These are phyloP conservation scores for Ceratocystis lukuohia DNA, from an alignment of 2,329 filamentous ascomycete species.

Conservation along the genomic window DNA sequence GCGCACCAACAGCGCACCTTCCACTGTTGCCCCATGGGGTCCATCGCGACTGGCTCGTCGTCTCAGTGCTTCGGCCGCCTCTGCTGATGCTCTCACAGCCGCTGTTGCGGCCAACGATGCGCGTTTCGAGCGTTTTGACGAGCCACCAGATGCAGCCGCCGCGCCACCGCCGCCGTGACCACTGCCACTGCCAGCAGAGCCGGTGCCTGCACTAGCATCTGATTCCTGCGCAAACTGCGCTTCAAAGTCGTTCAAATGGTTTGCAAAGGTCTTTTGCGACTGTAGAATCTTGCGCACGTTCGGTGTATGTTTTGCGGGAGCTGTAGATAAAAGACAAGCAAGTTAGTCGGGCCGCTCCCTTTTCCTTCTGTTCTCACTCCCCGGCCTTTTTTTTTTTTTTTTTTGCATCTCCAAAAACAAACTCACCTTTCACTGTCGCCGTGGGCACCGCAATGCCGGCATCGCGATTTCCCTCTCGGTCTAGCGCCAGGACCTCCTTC, in stretches of 20 bases:
- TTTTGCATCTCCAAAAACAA: background rate
- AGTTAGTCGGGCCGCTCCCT: background rate
- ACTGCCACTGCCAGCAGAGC: background rate
- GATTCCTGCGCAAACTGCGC: constrained; percentile 39
- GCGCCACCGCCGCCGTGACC: background rate
- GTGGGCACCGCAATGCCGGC: constrained; percentile 55
- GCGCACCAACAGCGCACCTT: background rate
- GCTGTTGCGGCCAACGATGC: constrained; percentile 27
- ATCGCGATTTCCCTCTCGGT: constrained; percentile 65
- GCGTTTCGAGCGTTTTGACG: constrained; percentile 15
- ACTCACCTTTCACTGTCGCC: constrained; percentile 32
- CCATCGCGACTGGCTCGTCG: background rate
- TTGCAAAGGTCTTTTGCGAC: constrained; percentile 70
- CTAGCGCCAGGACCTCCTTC: constrained; percentile 69
- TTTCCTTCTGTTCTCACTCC: background rate
- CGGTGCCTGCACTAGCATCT: constrained; percentile 2
- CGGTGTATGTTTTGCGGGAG: constrained; percentile 43
- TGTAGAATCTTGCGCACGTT: constrained; percentile 64
- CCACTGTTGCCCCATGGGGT: background rate
- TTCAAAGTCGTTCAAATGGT: constrained; percentile 68
- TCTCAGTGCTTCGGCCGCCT: background rate
- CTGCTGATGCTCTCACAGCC: constrained; percentile 22
- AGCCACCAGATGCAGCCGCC: background rate
- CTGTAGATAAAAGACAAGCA: background rate
- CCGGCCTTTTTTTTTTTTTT: background rate